Percentiles rank a stretch among this genome's conserved stretches.
Conservation (phyloP, 2,329 filamentous ascomycete species). For the Penicillium sclerotigenum region DNA sequence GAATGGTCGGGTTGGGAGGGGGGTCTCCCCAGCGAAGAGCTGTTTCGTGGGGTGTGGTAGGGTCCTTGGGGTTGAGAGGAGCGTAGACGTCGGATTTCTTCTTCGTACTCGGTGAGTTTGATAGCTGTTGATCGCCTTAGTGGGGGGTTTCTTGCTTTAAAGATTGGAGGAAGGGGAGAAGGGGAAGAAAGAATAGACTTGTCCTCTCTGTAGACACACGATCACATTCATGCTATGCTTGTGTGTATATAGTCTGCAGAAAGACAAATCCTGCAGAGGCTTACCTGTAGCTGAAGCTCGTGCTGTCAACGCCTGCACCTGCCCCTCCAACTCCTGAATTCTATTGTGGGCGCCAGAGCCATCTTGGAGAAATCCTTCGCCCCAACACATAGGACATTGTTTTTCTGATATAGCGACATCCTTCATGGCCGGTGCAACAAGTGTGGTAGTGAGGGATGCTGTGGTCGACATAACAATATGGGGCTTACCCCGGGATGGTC, state of each 20-base stretch:
- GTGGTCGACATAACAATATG: conserved; percentile 31
- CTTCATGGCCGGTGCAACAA: conserved; percentile 34
- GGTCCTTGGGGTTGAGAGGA: conserved; percentile 24
- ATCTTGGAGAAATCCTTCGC: conserved; percentile 27
- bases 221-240: background rate
- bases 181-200: too few species aligned
- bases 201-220: background rate
- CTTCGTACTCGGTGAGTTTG: conserved; percentile 62
- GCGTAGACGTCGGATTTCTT: conserved; percentile 54
- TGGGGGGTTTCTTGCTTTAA: background rate
- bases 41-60: conserved; percentile 23
- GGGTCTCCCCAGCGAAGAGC: conserved; percentile 23
- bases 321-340: conserved; percentile 54
- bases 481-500: conserved; percentile 17
- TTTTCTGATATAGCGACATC: conserved; percentile 23
- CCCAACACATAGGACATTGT: conserved; percentile 42
- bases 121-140: conserved; percentile 41
- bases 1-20: conserved; percentile 32
- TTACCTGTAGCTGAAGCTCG: conserved; percentile 54
- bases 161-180: background rate
- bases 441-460: conserved; percentile 30
- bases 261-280: conserved; percentile 13
- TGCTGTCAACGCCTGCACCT: conserved; percentile 52
- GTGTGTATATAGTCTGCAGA: background rate
- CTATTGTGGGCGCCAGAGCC: conserved; percentile 38